A percentile compares a stretch with the other conserved stretches of the same genome.
Conservation (phyloP, 2,329 filamentous ascomycete species). For the Botryotinia globosa region DNA sequence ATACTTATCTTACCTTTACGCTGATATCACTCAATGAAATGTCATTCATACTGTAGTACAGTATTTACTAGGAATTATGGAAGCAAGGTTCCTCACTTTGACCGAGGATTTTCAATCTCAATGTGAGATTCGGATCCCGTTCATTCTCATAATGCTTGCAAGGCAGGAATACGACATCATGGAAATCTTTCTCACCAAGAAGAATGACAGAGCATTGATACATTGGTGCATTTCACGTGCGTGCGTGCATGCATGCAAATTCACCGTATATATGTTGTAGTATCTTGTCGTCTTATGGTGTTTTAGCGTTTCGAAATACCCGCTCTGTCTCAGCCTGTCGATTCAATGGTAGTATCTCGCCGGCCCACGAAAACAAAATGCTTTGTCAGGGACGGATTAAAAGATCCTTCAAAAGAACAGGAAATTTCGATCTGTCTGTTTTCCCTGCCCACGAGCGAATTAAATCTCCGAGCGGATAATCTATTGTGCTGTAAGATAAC, state of each 20-base stretch:
- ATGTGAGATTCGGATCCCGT: background rate
- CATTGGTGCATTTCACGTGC: background rate
- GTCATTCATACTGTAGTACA: background rate
- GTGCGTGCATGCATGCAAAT: background rate
- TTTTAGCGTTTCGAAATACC: background rate
- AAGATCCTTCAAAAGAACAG: background rate
- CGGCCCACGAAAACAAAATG: background rate
- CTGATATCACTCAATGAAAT: background rate
- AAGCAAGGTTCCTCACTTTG: background rate
- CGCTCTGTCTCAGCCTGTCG: background rate
- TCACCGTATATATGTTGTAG: slow-evolving; percentile 9
- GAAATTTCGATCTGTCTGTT: background rate
- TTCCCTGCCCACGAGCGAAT: background rate
- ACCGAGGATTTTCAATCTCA: background rate
- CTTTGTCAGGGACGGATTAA: background rate
- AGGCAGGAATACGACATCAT: background rate
- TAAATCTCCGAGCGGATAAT: background rate
- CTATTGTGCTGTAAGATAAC: background rate
- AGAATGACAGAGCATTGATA: background rate
- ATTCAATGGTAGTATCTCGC: background rate
- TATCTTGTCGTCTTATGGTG: slow-evolving; percentile 2
- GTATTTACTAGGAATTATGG: background rate
- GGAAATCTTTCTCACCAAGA: background rate
- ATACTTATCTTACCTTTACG: background rate
- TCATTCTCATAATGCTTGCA: background rate